Evolutionary conservation across 2,329 filamentous ascomycete species (phyloP), one percentile per base, ranked within the genome.

Genomic region (Diaporthe aspalathi): DNA sequence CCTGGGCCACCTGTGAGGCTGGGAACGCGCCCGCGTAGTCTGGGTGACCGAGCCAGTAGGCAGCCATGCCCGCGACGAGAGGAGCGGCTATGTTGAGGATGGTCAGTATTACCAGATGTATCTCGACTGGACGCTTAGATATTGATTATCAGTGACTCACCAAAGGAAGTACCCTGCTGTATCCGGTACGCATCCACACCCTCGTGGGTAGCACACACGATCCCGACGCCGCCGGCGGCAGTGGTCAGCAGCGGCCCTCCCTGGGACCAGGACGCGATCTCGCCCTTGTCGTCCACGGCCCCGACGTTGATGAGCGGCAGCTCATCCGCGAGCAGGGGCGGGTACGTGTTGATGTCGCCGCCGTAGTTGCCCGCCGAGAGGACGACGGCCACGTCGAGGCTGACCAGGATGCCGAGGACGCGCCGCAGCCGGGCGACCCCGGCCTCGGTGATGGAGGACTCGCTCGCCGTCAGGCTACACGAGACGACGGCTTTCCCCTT

Each of bases 1-100:
- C 57, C 16, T 47, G 57, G 5, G 57, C 40, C 5, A 62, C 40
- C 57, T 62, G 40, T 2, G 57, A 62, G 40, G 57, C 40, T 17
- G 57, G 40, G 57, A 62, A 62, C 22, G 57, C 57, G 2, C 40
- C 57, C 4, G 24, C 22, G 57, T 62, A 62, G 40, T 62, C 57
- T 62, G 40, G 57, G 57, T 62, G 57, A 24, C 57, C 57, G 20
- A 62, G 57, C 57, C 57, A 62, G 27, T 62, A 62, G 17, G 57
- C 57, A 1, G 47, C 57, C 57, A 62, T 62, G 2, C 57, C 57
- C 9, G 57, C 57, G 17, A 62, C 57, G 5, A 62, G 57, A 8
- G 57, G 57, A 2, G 57, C 57, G 8, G 57, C 57, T 62, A 12
- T 35, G 17, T 1, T 20, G 2, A 20, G 8, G 6, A 2, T 3